Conservation (phyloP, 352 stramenopile species). For the Phytophthora megakarya region DNA sequence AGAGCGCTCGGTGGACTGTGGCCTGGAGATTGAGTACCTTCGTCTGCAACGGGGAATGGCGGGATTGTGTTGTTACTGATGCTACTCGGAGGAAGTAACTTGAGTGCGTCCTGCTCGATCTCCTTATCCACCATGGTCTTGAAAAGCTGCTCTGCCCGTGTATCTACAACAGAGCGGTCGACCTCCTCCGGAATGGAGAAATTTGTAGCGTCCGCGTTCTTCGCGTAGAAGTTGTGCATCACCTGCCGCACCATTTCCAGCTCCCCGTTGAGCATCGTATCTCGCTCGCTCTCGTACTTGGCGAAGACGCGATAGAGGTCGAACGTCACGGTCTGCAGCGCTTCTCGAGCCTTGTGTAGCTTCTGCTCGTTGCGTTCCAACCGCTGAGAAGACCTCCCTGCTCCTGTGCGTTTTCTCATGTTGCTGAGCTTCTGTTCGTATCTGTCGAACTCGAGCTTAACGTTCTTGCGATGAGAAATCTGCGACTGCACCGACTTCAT, state of each 20-base stretch:
- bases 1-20: conserved; percentile 21
- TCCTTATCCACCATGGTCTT: conserved; percentile 66
- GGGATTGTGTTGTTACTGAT: conserved; percentile 11
- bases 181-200: conserved; percentile 66
- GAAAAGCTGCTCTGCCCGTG: conserved; percentile 61
- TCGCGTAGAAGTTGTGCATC: conserved; percentile 80
- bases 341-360: conserved; percentile 45
- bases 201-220: conserved; percentile 71
- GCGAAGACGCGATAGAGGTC: conserved; percentile 77
- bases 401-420: conserved; percentile 34
- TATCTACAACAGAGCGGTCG: conserved; percentile 51
- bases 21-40: conserved; percentile 8
- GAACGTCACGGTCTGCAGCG: conserved; percentile 58
- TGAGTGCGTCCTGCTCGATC: conserved; percentile 40
- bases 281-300: conserved; percentile 78
- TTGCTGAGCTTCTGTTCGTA: conserved; percentile 61
- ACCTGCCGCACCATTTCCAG: conserved; percentile 82
- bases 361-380: conserved; percentile 70
- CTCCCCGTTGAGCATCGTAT: conserved; percentile 80
- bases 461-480: conserved; percentile 63
- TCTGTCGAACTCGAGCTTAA: conserved; percentile 78
- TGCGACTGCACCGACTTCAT: conserved; percentile 78
- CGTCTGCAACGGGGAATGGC: not conserved
- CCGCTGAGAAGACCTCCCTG: conserved; percentile 15
- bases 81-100: conserved; percentile 23